phyloP scores from a whole-genome alignment of 345 rosid species.

The Capsella bursapastoris region DNA sequence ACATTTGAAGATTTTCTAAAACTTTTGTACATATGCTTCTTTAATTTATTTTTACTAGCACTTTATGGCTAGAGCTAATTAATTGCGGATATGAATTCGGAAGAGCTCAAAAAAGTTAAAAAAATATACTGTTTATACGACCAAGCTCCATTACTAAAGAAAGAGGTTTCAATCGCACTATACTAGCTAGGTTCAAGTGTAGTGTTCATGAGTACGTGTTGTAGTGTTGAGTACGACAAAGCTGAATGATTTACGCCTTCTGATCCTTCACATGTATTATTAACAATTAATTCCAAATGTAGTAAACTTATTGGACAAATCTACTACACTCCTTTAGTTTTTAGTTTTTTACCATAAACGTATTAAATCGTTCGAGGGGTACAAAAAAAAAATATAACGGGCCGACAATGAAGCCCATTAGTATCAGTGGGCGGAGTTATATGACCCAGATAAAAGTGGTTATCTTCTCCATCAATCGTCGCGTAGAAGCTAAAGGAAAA shows the following conservation, averaged over 20 bases:
- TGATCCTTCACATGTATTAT: neutral
- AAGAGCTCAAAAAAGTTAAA: neutral
- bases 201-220: neutral
- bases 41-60: neutral
- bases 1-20: neutral
- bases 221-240: conserved; percentile 8
- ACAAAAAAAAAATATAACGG: neutral
- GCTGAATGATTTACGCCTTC: neutral
- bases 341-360: no score
- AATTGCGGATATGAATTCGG: neutral
- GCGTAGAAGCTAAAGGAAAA: conserved; percentile 33
- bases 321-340: no score
- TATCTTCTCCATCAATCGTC: conserved; percentile 4
- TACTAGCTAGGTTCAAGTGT: neutral
- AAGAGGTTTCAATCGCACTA: neutral
- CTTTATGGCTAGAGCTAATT: neutral
- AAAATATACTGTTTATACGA: neutral
- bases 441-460: neutral
- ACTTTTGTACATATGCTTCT: neutral
- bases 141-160: neutral
- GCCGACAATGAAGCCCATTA: conserved; percentile 33
- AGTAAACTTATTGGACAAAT: neutral
- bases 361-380: no score
- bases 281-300: neutral
- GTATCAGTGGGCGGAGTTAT: neutral